phyloP scores from a whole-genome alignment of 768 basidiomycete genomes.

The Boletus subcaerulescens region DNA sequence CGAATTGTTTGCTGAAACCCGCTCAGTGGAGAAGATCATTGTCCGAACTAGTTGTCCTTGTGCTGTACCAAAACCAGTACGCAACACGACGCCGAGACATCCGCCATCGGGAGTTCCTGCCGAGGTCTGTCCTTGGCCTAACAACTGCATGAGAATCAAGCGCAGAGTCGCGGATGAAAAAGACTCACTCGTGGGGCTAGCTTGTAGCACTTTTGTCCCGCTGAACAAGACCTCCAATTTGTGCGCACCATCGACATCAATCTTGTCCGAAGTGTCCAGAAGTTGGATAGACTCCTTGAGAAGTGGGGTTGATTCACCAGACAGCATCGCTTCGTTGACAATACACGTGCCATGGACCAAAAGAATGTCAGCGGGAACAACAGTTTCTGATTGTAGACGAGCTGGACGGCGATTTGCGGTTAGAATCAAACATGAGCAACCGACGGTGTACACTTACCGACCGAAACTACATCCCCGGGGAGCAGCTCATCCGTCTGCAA shows the following conservation, averaged over 20 bases:
- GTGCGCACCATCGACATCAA: slow-evolving; percentile 85
- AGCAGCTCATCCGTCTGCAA: slow-evolving; percentile 84
- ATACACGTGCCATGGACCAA: slow-evolving; percentile 92
- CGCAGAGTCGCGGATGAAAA: rapidly evolving
- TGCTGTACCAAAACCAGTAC: slow-evolving; percentile 96
- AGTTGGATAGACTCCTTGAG: slow-evolving; percentile 94
- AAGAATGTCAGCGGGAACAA: slow-evolving; percentile 90
- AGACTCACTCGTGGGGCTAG: slow-evolving; percentile 44
- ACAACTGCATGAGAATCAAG: neutral
- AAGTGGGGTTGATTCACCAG: slow-evolving; percentile 95
- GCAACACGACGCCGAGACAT: slow-evolving; percentile 87
- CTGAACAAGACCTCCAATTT: slow-evolving; percentile 90
- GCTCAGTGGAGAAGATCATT: slow-evolving; percentile 98
- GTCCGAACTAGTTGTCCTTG: slow-evolving; percentile 97
- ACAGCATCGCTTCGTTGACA: slow-evolving; percentile 99
- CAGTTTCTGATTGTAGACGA: slow-evolving; percentile 74
- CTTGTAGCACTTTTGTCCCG: slow-evolving; percentile 95
- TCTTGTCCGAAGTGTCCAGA: slow-evolving; percentile 63
- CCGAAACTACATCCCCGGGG: slow-evolving; percentile 85
- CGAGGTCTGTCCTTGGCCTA: slow-evolving; percentile 34
- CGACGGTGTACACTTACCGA: slow-evolving; percentile 51
- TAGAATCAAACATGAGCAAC: neutral
- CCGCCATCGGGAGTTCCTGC: slow-evolving; percentile 85
- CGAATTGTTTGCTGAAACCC: slow-evolving; percentile 92
- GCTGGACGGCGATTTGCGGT: slow-evolving; percentile 35